Percentiles rank a stretch among this genome's conserved stretches.
Evolutionary conservation across 2,329 filamentous ascomycete genomes (phyloP).

Genomic region (Aspergillus sergii): DNA sequence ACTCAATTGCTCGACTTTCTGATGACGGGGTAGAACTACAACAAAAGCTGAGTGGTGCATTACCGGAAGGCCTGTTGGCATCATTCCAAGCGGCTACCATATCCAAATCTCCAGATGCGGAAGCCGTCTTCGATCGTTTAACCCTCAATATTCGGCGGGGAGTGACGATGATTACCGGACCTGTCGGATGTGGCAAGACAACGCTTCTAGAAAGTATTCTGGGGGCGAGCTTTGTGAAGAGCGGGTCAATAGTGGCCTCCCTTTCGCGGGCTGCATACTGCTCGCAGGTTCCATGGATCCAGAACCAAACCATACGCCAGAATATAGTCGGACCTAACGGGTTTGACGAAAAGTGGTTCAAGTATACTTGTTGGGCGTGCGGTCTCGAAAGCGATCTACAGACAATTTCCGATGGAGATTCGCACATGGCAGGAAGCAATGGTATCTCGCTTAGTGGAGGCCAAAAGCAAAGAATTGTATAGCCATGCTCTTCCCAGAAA

Average conservation of each 20-base stretch:
- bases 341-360: neutral
- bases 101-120: neutral
- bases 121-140: neutral
- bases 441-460: slow-evolving; percentile 50
- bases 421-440: slow-evolving; percentile 45
- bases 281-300: slow-evolving; percentile 25
- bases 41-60: neutral
- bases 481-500: neutral
- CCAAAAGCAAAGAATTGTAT: slow-evolving; percentile 47
- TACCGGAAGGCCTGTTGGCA: neutral
- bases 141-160: neutral
- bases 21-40: neutral
- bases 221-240: neutral
- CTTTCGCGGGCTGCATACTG: slow-evolving; percentile 23
- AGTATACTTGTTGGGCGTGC: neutral
- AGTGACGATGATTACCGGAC: neutral
- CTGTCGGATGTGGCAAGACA: neutral
- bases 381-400: neutral
- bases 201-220: neutral
- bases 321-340: slow-evolving; percentile 27
- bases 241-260: neutral
- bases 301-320: slow-evolving; percentile 23
- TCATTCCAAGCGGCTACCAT: neutral
- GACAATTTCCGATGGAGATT: slow-evolving; percentile 29
- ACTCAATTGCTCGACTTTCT: neutral